phyloP scores from a whole-genome alignment of 2,329 filamentous ascomycete species.

The Fusarium gaditjirri region DNA sequence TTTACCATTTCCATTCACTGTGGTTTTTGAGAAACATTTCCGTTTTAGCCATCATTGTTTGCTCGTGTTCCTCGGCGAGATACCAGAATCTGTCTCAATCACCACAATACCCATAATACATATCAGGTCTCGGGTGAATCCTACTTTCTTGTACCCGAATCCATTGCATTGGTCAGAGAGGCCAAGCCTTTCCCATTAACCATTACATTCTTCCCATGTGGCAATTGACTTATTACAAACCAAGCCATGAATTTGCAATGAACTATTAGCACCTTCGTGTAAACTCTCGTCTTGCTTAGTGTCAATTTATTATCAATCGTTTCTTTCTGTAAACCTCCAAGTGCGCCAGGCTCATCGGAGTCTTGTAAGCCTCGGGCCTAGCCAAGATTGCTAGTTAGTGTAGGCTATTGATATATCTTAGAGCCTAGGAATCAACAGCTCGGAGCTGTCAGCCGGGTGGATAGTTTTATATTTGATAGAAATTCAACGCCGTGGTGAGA shows the following conservation, averaged over 20 bases:
- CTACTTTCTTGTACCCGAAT: not conserved
- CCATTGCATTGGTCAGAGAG: not conserved
- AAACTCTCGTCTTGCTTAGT: conserved; percentile 2
- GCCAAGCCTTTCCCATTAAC: not conserved
- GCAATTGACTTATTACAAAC: conserved; percentile 30
- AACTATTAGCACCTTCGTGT: not conserved
- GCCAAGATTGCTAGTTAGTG: not conserved
- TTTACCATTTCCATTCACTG: not conserved
- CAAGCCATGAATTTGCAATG: not conserved
- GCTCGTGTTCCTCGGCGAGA: not conserved
- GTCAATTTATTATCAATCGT: conserved; percentile 7
- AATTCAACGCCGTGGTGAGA: conserved; percentile 4
- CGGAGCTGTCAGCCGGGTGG: not conserved
- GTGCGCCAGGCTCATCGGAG: not conserved
- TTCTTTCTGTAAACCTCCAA: not conserved
- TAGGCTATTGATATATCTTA: not conserved
- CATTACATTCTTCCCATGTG: conserved; percentile 22
- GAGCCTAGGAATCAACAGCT: not conserved
- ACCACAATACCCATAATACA: not conserved
- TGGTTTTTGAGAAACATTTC: not conserved
- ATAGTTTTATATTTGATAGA: not conserved
- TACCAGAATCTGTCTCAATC: conserved; percentile 18
- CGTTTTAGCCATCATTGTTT: not conserved
- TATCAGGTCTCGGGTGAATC: not conserved
- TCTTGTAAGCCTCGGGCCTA: not conserved